Conservation (phyloP, 179 eudicot species). For the Camellia oleifera region DNA sequence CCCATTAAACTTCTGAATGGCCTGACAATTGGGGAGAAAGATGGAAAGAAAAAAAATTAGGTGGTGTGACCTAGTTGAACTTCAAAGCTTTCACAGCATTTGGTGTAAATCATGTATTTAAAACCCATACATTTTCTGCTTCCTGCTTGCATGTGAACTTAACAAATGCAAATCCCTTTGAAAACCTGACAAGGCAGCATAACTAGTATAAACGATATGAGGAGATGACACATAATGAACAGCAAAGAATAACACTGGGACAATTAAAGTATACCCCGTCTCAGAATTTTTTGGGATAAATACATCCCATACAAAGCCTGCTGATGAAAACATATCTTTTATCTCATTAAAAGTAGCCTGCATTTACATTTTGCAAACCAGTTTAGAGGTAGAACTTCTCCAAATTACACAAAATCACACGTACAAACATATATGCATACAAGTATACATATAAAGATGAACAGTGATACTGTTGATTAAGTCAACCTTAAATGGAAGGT, state of each 20-base stretch:
- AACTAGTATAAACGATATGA: constrained; percentile 15
- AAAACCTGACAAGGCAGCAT: constrained; percentile 45
- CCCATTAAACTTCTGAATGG: constrained; percentile 85
- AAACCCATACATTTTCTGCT: constrained; percentile 69
- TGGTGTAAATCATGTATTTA: background rate
- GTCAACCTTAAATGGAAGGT: constrained; percentile 78
- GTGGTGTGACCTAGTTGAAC: background rate
- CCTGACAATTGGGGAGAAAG: constrained; percentile 39
- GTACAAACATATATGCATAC: background rate
- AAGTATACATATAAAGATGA: background rate
- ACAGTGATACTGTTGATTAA: background rate
- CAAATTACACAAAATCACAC: background rate
- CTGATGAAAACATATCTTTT: constrained; percentile 62
- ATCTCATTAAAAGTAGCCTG: constrained; percentile 68
- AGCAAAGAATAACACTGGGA: constrained; percentile 11
- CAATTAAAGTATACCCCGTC: constrained; percentile 51
- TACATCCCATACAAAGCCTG: constrained; percentile 95
- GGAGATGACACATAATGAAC: background rate
- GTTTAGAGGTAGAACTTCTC: background rate
- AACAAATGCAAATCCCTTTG: constrained; percentile 93
- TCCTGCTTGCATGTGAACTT: constrained; percentile 91
- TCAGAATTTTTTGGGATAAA: constrained; percentile 78
- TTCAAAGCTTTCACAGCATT: background rate
- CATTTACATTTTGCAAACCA: constrained; percentile 17
- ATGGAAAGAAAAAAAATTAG: background rate